These are phyloP conservation scores for Aphanomyces invadans DNA, from an alignment of 352 stramenopile genomes.

Conservation along the genomic window DNA sequence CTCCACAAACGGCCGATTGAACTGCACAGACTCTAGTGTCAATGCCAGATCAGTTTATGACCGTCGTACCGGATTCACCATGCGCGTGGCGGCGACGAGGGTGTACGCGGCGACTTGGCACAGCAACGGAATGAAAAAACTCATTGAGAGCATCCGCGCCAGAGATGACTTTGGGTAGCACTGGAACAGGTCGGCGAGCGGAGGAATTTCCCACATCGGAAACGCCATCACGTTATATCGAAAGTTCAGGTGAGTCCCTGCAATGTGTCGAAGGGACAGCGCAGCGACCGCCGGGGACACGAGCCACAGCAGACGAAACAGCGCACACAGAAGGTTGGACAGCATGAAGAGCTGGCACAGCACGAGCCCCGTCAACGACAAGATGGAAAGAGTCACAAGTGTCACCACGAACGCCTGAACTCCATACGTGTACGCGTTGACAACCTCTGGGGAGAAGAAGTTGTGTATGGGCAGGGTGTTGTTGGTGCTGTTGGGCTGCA, in stretches of 20 bases:
- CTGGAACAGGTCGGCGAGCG: constrained; percentile 71
- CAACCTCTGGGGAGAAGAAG: constrained; percentile 82
- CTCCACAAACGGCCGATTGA: constrained; percentile 77
- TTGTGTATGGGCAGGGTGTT: constrained; percentile 56
- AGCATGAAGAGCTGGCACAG: constrained; percentile 82
- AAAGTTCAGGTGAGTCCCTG: constrained; percentile 66
- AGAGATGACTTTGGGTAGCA: constrained; percentile 74
- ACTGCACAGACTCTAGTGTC: constrained; percentile 34
- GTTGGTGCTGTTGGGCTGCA: constrained; percentile 76
- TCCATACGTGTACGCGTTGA: constrained; percentile 74
- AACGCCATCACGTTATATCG: constrained; percentile 26
- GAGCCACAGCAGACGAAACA: constrained; percentile 67
- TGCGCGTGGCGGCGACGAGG: constrained; percentile 76
- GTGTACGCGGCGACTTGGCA: constrained; percentile 80
- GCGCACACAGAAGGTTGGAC: constrained; percentile 36
- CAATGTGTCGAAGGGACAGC: constrained; percentile 55
- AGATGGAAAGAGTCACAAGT: constrained; percentile 68
- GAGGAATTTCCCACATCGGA: constrained; percentile 77
- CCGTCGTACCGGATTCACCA: constrained; percentile 72
- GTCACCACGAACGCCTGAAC: constrained; percentile 73
- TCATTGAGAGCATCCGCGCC: constrained; percentile 63
- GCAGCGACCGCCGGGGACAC: constrained; percentile 61
- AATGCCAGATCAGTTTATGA: background rate
- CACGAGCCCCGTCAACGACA: constrained; percentile 70
- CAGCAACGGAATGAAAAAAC: constrained; percentile 72